Evolutionary conservation across 768 basidiomycete species (phyloP).

Genomic region (Fomitopsis serialis): DNA sequence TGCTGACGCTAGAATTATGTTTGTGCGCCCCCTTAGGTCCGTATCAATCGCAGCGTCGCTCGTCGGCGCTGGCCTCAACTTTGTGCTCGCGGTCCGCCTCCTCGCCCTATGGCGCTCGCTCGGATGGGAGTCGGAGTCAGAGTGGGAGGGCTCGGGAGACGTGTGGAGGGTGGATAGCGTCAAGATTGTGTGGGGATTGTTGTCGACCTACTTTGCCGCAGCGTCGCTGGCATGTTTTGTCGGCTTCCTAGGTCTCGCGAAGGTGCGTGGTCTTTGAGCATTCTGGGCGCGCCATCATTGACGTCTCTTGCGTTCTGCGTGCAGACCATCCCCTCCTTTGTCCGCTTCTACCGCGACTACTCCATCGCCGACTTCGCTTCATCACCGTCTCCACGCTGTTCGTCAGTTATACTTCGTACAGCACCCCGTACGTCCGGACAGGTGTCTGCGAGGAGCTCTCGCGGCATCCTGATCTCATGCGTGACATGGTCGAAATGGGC

Average conservation of each 20-base stretch:
- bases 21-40: constrained; percentile 26
- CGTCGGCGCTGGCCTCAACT: constrained; percentile 36
- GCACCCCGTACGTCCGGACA: constrained; percentile 44
- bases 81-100: constrained; percentile 34
- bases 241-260: constrained; percentile 65
- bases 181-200: constrained; percentile 53
- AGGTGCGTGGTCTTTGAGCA: constrained; percentile 37
- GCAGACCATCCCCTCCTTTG: constrained; percentile 57
- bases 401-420: constrained; percentile 56
- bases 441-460: constrained; percentile 72
- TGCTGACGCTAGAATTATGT: neutral
- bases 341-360: constrained; percentile 80
- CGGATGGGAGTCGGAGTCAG: constrained; percentile 41
- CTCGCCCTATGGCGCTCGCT: constrained; percentile 39
- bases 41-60: constrained; percentile 32
- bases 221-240: constrained; percentile 59
- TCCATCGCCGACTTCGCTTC: constrained; percentile 77
- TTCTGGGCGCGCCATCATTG: neutral
- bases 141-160: constrained; percentile 42
- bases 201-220: constrained; percentile 61
- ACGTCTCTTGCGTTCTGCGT: neutral
- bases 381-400: constrained; percentile 52
- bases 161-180: constrained; percentile 36
- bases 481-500: constrained; percentile 64
- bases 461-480: constrained; percentile 69